Percentiles rank a stretch among this genome's conserved stretches.
Evolutionary conservation across 306 rosid genomes (phyloP).

Genomic region (Corylus heterophylla): DNA sequence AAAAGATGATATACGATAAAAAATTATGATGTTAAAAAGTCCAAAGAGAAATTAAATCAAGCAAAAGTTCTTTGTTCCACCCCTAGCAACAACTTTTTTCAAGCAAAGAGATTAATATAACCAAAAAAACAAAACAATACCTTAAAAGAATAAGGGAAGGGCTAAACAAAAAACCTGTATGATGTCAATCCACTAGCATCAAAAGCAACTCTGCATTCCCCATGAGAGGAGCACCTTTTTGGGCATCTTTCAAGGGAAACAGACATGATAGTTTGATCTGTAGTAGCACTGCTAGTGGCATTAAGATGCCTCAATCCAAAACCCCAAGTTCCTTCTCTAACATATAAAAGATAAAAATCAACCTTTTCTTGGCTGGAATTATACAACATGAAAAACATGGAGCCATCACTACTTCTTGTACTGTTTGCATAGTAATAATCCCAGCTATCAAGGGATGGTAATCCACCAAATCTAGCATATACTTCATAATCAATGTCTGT

Average conservation of each 20-base stretch:
- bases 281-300: slow-evolving; percentile 34
- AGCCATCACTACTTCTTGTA: slow-evolving; percentile 68
- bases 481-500: slow-evolving; percentile 58
- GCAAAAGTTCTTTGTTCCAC: not conserved
- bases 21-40: not conserved
- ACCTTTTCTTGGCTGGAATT: slow-evolving; percentile 63
- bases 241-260: slow-evolving; percentile 94
- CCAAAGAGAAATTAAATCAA: not conserved
- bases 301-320: slow-evolving; percentile 68
- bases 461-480: slow-evolving; percentile 89
- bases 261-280: slow-evolving; percentile 67
- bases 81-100: not conserved
- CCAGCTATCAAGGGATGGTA: slow-evolving; percentile 74
- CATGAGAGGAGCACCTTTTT: slow-evolving; percentile 75
- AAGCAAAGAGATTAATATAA: not conserved
- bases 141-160: slow-evolving; percentile 20
- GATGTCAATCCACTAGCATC: slow-evolving; percentile 85
- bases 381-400: slow-evolving; percentile 69
- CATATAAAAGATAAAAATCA: slow-evolving; percentile 76
- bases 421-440: slow-evolving; percentile 83
- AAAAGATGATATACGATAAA: not conserved
- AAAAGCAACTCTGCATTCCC: slow-evolving; percentile 60
- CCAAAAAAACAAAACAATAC: slow-evolving; percentile 4
- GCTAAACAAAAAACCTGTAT: slow-evolving; percentile 63
- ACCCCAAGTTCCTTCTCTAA: slow-evolving; percentile 94